Base-by-base conservation (phyloP, 208 protist genomes). In the Trichomonas gallinae region DNA sequence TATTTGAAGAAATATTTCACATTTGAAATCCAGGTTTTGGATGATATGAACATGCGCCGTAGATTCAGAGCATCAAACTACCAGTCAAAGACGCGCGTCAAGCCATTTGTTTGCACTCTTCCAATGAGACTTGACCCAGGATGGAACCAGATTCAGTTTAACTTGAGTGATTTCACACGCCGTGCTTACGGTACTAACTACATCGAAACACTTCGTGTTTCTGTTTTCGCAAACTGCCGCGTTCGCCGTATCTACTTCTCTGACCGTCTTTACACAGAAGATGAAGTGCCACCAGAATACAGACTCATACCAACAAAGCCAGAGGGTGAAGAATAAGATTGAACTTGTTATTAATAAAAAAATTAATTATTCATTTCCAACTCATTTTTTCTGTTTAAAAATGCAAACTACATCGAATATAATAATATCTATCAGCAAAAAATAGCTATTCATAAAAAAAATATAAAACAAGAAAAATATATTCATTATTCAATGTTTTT, bases 111-210 rank as follows among this genome's bases (percentile, higher is more conserved):
- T 96, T 99, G 99, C 98, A 99, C 99, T 26, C 99, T 99, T 99
- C 99, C 99, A 23, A 99, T 99, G 98, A 98, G 99, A 11, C 98
- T 99, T 0, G 99, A 99, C 96, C 99, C 99, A 97, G 99, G 99
- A 9, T 99, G 99, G 99, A 99, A 99, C 96, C 99, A 99, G 96
- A 99, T 99, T 96, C 99, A 99, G 98, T 99, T 99, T 97, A 99
- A 99, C 98, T 98, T 99, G n/a, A 98, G 98, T 34, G 99, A 99
- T 97, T 99, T 99, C 97, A 99, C 99, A 23, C 98, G 98, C 21
- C 97, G 96, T 85, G 99, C 99, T 38, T 99, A 99, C 97, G 99
- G 99, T 85, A 99, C 99, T 8, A 99, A 99, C 97, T 99, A 99
- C 97, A 98, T 99, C 82, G 99, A 99, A 97, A 99, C 99, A 31